Conservation (phyloP, 129 eudicot species). For the Apium graveolens region DNA sequence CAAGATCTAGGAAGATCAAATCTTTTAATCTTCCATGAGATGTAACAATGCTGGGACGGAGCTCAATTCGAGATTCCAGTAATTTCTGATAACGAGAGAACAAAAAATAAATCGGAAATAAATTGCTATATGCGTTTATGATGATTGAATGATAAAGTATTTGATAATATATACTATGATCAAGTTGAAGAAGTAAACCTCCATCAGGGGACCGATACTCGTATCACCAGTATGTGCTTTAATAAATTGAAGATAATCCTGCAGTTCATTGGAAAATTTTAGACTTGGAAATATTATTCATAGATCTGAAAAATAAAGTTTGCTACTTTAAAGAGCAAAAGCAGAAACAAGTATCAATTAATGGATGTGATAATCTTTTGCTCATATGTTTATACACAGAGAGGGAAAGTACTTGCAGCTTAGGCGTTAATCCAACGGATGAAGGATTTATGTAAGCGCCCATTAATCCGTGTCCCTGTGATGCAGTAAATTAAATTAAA, state of each 20-base stretch:
- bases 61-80: conserved; percentile 24
- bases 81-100: conserved; percentile 8
- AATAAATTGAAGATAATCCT: conserved; percentile 17
- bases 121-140: not conserved
- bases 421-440: not conserved
- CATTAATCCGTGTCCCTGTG: not conserved
- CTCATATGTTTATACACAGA: not conserved
- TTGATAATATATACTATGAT: not conserved
- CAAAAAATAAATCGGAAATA: not conserved
- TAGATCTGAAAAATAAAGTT: not conserved
- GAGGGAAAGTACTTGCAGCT: not conserved
- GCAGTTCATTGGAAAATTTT: not conserved
- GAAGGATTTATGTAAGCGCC: not conserved
- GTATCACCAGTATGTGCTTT: conserved; percentile 19
- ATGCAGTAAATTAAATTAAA: not conserved
- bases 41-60: conserved; percentile 15
- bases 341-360: not conserved
- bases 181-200: conserved; percentile 5
- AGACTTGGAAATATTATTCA: not conserved
- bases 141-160: not conserved
- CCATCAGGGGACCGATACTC: conserved; percentile 11
- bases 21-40: conserved; percentile 17
- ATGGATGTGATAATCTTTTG: not conserved
- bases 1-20: conserved; percentile 20
- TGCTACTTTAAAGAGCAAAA: not conserved